phyloP scores from a whole-genome alignment of 495 filamentous ascomycete genomes.

The Penicillium antarcticum region DNA sequence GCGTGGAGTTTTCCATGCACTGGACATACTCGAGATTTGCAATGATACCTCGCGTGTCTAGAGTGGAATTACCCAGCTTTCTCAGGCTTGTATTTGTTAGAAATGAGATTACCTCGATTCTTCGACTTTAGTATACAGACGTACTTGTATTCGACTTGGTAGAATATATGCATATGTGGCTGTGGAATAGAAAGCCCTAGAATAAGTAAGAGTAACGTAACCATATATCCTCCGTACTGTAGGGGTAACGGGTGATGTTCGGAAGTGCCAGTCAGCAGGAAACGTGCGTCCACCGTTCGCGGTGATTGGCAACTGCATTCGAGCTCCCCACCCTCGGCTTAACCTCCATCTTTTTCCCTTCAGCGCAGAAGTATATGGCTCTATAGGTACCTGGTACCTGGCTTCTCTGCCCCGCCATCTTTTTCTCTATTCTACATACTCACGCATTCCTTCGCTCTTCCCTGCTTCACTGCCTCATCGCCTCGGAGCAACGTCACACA shows the following conservation, averaged over 20 bases:
- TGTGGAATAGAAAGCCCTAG: background rate
- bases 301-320: conserved; percentile 20
- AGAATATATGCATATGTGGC: too few relatives aligned
- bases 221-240: too few relatives aligned
- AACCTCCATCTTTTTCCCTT: conserved; percentile 14
- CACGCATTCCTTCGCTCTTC: background rate
- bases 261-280: background rate
- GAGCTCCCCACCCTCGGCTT: conserved; percentile 19
- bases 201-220: too few relatives aligned
- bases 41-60: conserved; percentile 3
- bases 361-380: background rate
- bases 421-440: background rate
- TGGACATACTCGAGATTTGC: conserved; percentile 9
- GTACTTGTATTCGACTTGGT: too few relatives aligned
- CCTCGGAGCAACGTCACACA: conserved; percentile 4
- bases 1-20: conserved; percentile 3
- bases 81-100: background rate
- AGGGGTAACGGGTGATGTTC: too few relatives aligned
- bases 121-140: background rate
- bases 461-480: background rate
- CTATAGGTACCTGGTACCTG: background rate
- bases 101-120: background rate
- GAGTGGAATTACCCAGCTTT: background rate
- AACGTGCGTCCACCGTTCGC: conserved; percentile 21
- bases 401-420: background rate